Evolutionary conservation across 2,329 filamentous ascomycete genomes (phyloP).

Genomic region (Gliomastix tumulicola): DNA sequence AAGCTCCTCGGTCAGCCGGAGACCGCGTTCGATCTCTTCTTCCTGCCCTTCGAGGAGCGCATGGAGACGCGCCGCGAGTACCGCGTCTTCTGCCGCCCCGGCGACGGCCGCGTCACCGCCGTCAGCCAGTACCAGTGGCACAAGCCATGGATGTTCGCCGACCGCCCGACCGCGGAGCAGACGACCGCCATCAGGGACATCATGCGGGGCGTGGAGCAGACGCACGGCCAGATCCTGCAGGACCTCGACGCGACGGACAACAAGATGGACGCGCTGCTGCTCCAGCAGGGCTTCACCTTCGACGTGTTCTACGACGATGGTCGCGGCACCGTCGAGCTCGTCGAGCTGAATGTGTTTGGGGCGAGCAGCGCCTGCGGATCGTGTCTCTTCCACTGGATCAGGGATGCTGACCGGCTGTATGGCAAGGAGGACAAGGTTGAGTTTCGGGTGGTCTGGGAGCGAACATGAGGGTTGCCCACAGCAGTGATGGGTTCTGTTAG

Average conservation of each 20-base stretch:
- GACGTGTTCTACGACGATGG: constrained; percentile 29
- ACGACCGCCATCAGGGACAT: constrained; percentile 10
- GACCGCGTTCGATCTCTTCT: constrained; percentile 21
- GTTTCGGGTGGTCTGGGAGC: too few relatives aligned
- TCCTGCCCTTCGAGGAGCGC: constrained; percentile 29
- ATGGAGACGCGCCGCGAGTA: constrained; percentile 31
- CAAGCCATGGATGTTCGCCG: constrained; percentile 19
- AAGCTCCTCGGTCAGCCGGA: constrained; percentile 2
- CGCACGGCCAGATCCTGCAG: constrained; percentile 17
- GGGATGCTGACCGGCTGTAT: constrained; percentile 26
- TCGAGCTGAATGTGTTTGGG: constrained; percentile 39
- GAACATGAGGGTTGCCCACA: too few relatives aligned
- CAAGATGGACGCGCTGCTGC: constrained; percentile 17
- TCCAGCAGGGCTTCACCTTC: constrained; percentile 32
- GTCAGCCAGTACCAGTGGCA: constrained; percentile 35
- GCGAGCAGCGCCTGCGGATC: constrained; percentile 33
- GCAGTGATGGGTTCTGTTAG: too few relatives aligned
- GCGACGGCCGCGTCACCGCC: constrained; percentile 18
- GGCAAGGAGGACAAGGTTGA: constrained; percentile 18
- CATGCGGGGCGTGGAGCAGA: constrained; percentile 7
- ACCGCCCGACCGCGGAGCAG: constrained; percentile 5
- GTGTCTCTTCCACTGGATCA: constrained; percentile 37
- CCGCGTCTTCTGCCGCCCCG: constrained; percentile 33
- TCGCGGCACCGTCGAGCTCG: constrained; percentile 16
- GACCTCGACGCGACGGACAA: constrained; percentile 11